Evolutionary conservation across 129 eudicot genomes (phyloP), one percentile per base, ranked within the genome.

Genomic region (Erigeron canadensis): DNA sequence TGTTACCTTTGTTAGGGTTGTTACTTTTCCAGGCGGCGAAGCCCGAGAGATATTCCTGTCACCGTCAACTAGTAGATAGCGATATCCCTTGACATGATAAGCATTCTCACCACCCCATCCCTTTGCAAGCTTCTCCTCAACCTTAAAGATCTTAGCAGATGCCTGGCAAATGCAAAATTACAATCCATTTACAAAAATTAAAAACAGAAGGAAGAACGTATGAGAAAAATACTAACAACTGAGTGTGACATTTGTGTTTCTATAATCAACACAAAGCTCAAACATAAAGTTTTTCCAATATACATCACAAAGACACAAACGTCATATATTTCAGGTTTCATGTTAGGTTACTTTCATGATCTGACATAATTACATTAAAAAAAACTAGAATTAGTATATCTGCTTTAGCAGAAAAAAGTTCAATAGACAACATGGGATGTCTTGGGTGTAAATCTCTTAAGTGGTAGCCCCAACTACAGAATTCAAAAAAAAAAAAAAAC

Each of bases 41-140:
- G 97, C 97, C 72, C 99, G 82, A 10, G 99, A 95, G 78, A 80
- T 75, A 69, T 68, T 75, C 54, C 84, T 84, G 78, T 95, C 97
- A 77, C 88, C 90, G 76, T 95, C 99, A 65, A 90, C 81, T 59
- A 95, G 69, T 58, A 95, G 74, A 73, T 95, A 95, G 16, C 99
- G 96, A 69, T 95, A 95, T 46, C 99, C 99, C 76, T 79, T 68
- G 34, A 95, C 99, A 78, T 95, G 99, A 78, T 95, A 95, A 7
- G 99, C 99, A 78, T 95, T 95, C 83, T 90, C 99, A 75, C 99
- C 99, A 43, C 89, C 97, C 99, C 99, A 95, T 67, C 99, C 99
- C 75, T 90, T 90, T 43, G 97, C 82, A 69, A 95, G 87, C 82
- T 86, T 95, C 77, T 95, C 99, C 79, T 95, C 99, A 74, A 95